These are phyloP conservation scores for Gossypium arboreum DNA, from an alignment of 345 rosid genomes.

Conservation along the genomic window DNA sequence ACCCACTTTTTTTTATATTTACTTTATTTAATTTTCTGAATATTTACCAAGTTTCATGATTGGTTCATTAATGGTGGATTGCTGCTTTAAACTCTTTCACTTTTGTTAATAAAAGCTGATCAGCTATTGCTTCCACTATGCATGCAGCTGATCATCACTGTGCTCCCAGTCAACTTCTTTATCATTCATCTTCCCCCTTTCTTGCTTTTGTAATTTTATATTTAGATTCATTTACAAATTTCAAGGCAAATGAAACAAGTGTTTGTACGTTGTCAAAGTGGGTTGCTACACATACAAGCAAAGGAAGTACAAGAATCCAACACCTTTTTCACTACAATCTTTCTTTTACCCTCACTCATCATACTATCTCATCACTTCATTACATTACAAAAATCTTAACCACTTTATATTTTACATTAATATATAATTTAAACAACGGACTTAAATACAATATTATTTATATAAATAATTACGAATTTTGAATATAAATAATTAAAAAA, in stretches of 20 bases:
- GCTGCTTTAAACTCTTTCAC: slow-evolving; percentile 19
- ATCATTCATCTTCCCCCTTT: background rate
- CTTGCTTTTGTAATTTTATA: background rate
- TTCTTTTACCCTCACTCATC: too few relatives aligned
- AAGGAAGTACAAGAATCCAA: slow-evolving; percentile 6
- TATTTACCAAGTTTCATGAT: slow-evolving; percentile 26
- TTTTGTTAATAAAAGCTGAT: slow-evolving; percentile 32
- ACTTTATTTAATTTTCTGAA: slow-evolving; percentile 3
- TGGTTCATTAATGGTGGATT: slow-evolving; percentile 38
- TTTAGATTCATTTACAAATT: too few relatives aligned
- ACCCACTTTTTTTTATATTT: background rate
- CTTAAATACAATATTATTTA: too few relatives aligned
- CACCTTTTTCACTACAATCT: background rate
- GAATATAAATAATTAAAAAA: too few relatives aligned
- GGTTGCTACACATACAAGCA: slow-evolving; percentile 14
- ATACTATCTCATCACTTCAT: too few relatives aligned
- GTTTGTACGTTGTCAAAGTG: background rate
- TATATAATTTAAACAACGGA: too few relatives aligned
- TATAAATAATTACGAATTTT: too few relatives aligned
- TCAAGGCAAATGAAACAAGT: background rate
- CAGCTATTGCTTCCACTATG: background rate
- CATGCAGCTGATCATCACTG: background rate
- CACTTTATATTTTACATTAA: too few relatives aligned
- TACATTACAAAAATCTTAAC: too few relatives aligned
- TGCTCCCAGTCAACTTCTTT: background rate